Base-by-base conservation (phyloP, 257 asterid species). In the Ophiorrhiza pumila region DNA sequence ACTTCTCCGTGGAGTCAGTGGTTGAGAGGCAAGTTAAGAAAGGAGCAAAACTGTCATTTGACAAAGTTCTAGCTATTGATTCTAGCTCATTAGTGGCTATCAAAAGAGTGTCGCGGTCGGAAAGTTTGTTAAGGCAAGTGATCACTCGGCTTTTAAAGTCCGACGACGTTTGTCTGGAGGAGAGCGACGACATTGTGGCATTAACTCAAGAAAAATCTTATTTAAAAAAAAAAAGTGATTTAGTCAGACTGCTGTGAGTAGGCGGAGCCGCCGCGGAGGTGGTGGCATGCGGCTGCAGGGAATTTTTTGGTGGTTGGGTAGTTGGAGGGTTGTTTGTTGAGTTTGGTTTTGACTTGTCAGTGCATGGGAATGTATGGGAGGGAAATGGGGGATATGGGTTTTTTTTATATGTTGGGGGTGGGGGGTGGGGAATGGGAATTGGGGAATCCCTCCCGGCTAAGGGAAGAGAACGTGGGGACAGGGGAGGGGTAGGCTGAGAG, bases 101-200 rank as follows among this genome's bases (percentile, higher is more conserved):
- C 0, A 91, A 31, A 17, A 89, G 84, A 27, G 98, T 93, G 78
- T 93, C 98, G 23, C 98, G 81, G 83, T 91, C 98, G 18, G 96
- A 85, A 17, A 93, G 87, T 49, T 80, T 88, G 85, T 82, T 81
- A 5, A 93, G 87, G 59, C 90, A 91, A 9, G 71, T 83, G 83
- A 85, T 82, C 46, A 93, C 93, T 68, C 96, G 80, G 32, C 73
- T 72, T 68, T 83, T 90, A 9, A 92, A 80, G 58, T 88, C 95
- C 77, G 90, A 78, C 52, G 69, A 32, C 37, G 76, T 49, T 52
- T 81, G 90, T 23, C 83, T 82, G 0, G 85, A 18, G 0, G 85
- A 18, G 20, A 59, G 42, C 47, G 80, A 73, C 65, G 88, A 71
- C 96, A 84, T 85, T 71, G 39, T 58, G 34, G 12, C 25, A 32